These are phyloP conservation scores for Microbotryum lychnidis-dioicae DNA, from an alignment of 1,284 basidiomycete species.

Conservation along the genomic window DNA sequence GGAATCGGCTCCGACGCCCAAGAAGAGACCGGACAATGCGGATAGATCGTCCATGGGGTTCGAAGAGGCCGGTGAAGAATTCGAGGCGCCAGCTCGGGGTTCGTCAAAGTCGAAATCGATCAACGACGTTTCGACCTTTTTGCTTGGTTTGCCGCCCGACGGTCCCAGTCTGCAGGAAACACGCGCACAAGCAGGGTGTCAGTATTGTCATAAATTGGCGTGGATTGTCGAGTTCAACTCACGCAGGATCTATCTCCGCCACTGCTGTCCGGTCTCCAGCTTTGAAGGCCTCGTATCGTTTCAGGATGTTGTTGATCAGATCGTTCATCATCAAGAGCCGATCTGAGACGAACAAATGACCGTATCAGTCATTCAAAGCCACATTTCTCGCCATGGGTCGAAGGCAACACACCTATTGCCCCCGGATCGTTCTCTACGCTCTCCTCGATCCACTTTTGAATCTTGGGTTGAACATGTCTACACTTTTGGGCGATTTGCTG, in stretches of 20 bases:
- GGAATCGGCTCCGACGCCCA: constrained; percentile 16
- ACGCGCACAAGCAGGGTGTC: not conserved
- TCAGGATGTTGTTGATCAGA: constrained; percentile 85
- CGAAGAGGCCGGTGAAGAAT: not conserved
- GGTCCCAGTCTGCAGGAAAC: not conserved
- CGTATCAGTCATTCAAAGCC: not conserved
- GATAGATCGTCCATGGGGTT: constrained; percentile 32
- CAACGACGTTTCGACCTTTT: constrained; percentile 12
- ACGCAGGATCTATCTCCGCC: constrained; percentile 48
- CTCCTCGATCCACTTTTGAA: constrained; percentile 98
- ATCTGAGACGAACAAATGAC: constrained; percentile 47
- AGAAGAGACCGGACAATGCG: constrained; percentile 16
- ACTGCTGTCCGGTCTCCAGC: constrained; percentile 69
- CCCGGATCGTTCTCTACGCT: constrained; percentile 59
- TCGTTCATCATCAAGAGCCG: constrained; percentile 94
- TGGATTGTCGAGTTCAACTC: constrained; percentile 10
- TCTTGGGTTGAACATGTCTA: constrained; percentile 74
- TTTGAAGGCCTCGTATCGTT: constrained; percentile 84
- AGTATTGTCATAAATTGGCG: not conserved
- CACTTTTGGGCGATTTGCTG: constrained; percentile 87
- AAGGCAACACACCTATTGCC: constrained; percentile 59
- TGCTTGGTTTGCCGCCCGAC: not conserved
- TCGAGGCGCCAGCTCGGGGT: constrained; percentile 1
- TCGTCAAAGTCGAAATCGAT: constrained; percentile 37
- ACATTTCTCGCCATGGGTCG: not conserved